Evolutionary conservation across 495 filamentous ascomycete genomes (phyloP).

Genomic region (Penicillium cosmopolitanum): DNA sequence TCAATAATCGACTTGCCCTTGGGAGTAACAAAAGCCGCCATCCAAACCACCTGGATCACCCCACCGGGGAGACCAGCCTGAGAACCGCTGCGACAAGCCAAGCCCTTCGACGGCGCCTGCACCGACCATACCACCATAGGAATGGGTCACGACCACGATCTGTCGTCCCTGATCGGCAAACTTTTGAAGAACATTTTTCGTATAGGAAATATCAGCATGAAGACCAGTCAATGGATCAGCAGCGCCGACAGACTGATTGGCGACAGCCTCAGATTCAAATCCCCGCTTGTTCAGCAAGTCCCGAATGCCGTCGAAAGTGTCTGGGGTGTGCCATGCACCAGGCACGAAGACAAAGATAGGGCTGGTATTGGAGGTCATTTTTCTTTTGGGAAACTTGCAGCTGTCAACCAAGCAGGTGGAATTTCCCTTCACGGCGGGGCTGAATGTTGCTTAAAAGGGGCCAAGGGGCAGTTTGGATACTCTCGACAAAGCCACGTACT

Average conservation of each 20-base stretch:
- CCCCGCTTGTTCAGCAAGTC: conserved; percentile 9
- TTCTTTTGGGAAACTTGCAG: neutral
- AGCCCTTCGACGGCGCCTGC: conserved; percentile 46
- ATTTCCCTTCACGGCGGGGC: neutral
- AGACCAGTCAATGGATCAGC: conserved; percentile 14
- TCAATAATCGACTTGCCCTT: conserved; percentile 29
- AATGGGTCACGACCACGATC: conserved; percentile 46
- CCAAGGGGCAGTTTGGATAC: neutral
- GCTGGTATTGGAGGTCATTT: neutral
- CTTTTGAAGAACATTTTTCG: conserved; percentile 3
- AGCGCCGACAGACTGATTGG: conserved; percentile 17
- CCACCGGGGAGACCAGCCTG: conserved; percentile 39
- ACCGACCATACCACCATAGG: conserved; percentile 43
- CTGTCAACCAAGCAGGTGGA: neutral
- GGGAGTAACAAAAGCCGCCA: conserved; percentile 38
- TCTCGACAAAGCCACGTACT: neutral
- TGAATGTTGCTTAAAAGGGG: neutral
- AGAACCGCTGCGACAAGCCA: conserved; percentile 33
- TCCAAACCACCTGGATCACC: conserved; percentile 45
- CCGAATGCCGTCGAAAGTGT: conserved; percentile 19
- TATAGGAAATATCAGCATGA: conserved; percentile 19
- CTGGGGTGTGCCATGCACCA: conserved; percentile 25
- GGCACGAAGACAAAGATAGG: conserved; percentile 23
- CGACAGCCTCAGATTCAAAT: conserved; percentile 14
- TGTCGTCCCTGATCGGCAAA: conserved; percentile 12